Evolutionary conservation across 1,139 yeast genomes (phyloP), one percentile per base, ranked within the genome.

Genomic region (Saccharomyces hybrid): DNA sequence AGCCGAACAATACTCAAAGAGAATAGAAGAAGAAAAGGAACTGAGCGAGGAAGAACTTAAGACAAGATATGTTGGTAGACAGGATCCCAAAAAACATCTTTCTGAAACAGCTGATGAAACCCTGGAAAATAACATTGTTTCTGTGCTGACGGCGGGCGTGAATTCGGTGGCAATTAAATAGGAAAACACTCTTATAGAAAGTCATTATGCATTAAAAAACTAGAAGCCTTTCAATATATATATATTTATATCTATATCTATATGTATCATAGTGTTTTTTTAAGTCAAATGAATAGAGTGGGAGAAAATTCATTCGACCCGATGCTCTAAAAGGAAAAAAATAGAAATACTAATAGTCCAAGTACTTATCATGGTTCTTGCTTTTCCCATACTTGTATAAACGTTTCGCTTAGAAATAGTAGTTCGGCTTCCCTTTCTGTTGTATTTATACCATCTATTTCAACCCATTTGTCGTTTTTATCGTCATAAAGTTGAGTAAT

Each of bases 41-140:
- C 77, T 93, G 63, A 76, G 84, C 55, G 95, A 88, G 65, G 97
- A 89, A 47, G 95, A 88, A 52, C 80, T 91, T 65, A 89, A 89
- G 72, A 93, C 97, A 8, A 83, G 99, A 70, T 95, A 91, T 67
- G 98, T 95, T 32, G 99, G 99, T 64, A 91, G 90, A 70, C 97
- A 93, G 73, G 99, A 95, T 72, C 99, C 99, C 51, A 95, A 95
- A 82, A 93, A 93, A 75, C 99, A 95, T 75, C 78, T 95, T 67
- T 81, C 87, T 51, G 97, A 89, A 62, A 87, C 95, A 1, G 95
- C 96, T 12, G 95, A 88, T 61, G 76, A 78, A 60, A 78, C 90
- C 55, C 82, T 95, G 65, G 99, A 93, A 71, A 95, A 89, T 54
- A 95, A 93, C 69, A 84, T 93, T 54, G 89, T 89, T 12, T 83